Conservation (phyloP, 2,329 filamentous ascomycete species). For the Thielaviopsis ethacetica region DNA sequence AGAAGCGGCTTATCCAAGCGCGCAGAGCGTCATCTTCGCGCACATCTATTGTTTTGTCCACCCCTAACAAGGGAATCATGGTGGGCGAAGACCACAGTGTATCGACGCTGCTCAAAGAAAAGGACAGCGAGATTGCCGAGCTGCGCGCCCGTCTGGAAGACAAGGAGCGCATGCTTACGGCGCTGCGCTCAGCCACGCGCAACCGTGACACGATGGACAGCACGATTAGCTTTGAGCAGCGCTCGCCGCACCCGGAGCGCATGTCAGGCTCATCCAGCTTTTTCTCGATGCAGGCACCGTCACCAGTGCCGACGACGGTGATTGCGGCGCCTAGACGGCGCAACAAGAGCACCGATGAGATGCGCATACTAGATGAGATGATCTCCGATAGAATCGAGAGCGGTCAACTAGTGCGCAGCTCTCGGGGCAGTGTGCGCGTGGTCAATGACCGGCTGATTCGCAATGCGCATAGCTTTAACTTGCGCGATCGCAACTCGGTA, state of each 20-base stretch:
- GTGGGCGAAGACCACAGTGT: constrained; percentile 68
- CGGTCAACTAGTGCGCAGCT: constrained; percentile 51
- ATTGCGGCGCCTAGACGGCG: constrained; percentile 25
- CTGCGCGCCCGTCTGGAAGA: constrained; percentile 81
- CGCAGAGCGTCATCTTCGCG: constrained; percentile 78
- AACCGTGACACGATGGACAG: constrained; percentile 66
- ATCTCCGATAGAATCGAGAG: constrained; percentile 74
- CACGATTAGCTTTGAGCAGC: constrained; percentile 6
- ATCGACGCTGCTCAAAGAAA: constrained; percentile 60
- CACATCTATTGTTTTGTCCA: constrained; percentile 56
- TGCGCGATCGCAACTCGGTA: neutral
- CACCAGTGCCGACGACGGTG: constrained; percentile 15
- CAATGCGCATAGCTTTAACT: neutral
- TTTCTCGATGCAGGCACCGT: constrained; percentile 16
- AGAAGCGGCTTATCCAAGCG: constrained; percentile 82
- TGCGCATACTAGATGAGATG: constrained; percentile 96
- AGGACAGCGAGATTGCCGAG: constrained; percentile 83
- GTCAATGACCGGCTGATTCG: constrained; percentile 9
- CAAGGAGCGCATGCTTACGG: constrained; percentile 84
- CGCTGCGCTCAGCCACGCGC: constrained; percentile 68
- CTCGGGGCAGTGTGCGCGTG: constrained; percentile 46
- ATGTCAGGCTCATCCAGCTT: constrained; percentile 20
- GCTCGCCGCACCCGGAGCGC: constrained; percentile 16
- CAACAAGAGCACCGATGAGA: constrained; percentile 66
- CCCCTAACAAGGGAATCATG: constrained; percentile 44